Evolutionary conservation across 108 stramenopile genomes (phyloP), one percentile per base, ranked within the genome.

Genomic region (Schizochytrium sp.): DNA sequence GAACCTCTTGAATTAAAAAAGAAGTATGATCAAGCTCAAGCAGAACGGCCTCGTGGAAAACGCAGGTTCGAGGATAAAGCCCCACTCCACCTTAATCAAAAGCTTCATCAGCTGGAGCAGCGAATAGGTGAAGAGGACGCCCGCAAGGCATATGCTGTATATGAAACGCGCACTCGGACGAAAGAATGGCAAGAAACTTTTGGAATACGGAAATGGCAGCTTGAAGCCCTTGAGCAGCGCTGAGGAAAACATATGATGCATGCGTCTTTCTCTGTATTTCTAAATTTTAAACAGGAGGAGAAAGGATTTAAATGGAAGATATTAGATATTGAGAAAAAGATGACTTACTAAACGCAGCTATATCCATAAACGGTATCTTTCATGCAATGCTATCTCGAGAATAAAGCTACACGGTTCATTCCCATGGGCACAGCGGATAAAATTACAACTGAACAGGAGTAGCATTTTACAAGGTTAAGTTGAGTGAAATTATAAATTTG

Each of bases 101-200:
- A 69, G 64, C 42, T 38, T 38, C 64, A 69, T 38, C 64, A 69
- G 64, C 42, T 69, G 42, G 64, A 69, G 12, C 64, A 69, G 2
- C 64, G 64, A 10, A 69, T 69, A 44, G 64, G 64, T 15, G 64
- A 69, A 44, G 64, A 69, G 19, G 64, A 69, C 64, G 64, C 64
- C 19, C 64, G 64, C 15, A 3, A 7, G 28, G 64, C 64, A 7
- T 69, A 69, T 69, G 64, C 64, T 8, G 64, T 38, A 38, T 69
- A 69, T 44, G 64, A 69, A 15, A 5, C 64, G 64, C 64, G 64
- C 8, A 69, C 64, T 8, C 64, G 64, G 28, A 69, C 64, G 28
- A 69, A 69, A 44, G 64, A 69, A 2, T 69, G 64, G 64, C 64
- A 69, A 15, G 64, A 69, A 44, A 44, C 44, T 44, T 69, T 69